Conservation (phyloP, 164 flowering plant species). For the Vitis vinifera region ASM3070453v1 NC_081812.1:14841001-14841500, state of each 20-base stretch:
- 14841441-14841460: conserved; percentile 1
- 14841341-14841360: neutral
- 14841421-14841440: too few species aligned
- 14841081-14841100: conserved; percentile 47
- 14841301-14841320: neutral
- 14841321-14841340: neutral
- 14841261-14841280: neutral
- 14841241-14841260: neutral
- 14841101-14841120: conserved; percentile 48
- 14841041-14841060: conserved; percentile 42
- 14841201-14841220: too few species aligned
- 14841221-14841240: too few species aligned
- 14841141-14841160: conserved; percentile 12
- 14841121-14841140: conserved; percentile 63
- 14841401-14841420: too few species aligned
- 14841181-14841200: too few species aligned
- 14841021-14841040: conserved; percentile 18
- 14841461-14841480: conserved; percentile 53
- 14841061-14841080: conserved; percentile 10
- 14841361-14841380: neutral
- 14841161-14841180: neutral
- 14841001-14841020: neutral
- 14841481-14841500: conserved; percentile 50
- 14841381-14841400: neutral
- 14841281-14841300: neutral